Conservation (phyloP, 257 asterid species). For the Lycium ferocissimum region DNA sequence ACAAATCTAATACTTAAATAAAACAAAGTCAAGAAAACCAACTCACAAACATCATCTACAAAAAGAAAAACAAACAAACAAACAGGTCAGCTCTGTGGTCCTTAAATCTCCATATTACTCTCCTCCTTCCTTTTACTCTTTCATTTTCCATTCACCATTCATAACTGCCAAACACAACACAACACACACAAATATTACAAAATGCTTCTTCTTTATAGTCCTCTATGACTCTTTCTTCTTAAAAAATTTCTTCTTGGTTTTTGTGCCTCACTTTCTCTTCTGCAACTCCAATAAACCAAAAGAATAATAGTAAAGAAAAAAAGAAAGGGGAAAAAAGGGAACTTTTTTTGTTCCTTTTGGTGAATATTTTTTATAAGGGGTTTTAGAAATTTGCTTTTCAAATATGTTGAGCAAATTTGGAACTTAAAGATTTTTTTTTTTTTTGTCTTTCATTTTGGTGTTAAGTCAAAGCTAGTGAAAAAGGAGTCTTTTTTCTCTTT, state of each 20-base stretch:
- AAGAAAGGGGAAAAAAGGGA: no score
- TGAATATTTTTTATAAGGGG: no score
- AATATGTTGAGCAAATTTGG: no score
- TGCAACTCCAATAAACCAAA: neutral
- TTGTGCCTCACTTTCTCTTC: conserved; percentile 15
- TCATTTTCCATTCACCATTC: conserved; percentile 21
- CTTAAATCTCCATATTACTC: conserved; percentile 37
- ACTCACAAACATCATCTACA: conserved; percentile 32
- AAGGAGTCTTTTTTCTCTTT: neutral
- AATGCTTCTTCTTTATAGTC: conserved; percentile 47
- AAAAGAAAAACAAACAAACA: conserved; percentile 45
- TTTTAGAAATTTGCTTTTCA: no score
- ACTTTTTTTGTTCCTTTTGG: no score
- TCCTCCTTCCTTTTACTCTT: conserved; percentile 37
- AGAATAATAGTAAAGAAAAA: no score
- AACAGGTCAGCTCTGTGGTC: conserved; percentile 62
- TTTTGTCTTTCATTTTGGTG: neutral
- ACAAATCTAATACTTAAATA: neutral
- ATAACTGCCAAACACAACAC: conserved; percentile 47
- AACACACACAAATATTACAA: neutral
- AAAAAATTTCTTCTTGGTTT: conserved; percentile 21
- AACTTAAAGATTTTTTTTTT: no score
- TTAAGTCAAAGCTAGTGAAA: conserved; percentile 31
- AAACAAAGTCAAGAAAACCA: conserved; percentile 51
- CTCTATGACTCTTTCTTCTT: neutral